Evolutionary conservation across 202 grass and related monocot species (phyloP).

Genomic region (Zizania palustris): DNA sequence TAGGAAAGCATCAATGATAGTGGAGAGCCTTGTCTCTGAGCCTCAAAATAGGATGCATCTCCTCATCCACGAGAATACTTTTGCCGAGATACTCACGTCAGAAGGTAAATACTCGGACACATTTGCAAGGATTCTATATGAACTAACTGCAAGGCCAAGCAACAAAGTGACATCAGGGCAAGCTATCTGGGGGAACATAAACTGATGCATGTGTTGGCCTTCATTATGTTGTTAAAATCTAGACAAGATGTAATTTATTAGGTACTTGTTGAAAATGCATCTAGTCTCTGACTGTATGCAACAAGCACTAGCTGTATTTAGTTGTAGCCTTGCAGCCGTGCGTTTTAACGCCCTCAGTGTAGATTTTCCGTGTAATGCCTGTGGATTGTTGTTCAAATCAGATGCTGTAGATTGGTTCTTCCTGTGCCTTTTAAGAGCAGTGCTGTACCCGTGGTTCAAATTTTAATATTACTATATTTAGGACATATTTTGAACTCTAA

Average conservation of each 20-base stretch:
- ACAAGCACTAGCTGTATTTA: constrained; percentile 31
- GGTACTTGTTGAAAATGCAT: constrained; percentile 21
- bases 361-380: too few relatives aligned
- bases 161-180: constrained; percentile 71
- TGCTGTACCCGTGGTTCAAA: too few relatives aligned
- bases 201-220: constrained; percentile 31
- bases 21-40: constrained; percentile 96
- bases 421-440: too few relatives aligned
- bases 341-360: not conserved
- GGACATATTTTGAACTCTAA: too few relatives aligned
- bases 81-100: constrained; percentile 82
- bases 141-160: constrained; percentile 83
- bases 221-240: constrained; percentile 24
- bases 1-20: constrained; percentile 92
- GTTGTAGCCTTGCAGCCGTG: not conserved
- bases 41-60: constrained; percentile 84
- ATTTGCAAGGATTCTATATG: constrained; percentile 85
- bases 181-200: constrained; percentile 96
- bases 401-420: too few relatives aligned
- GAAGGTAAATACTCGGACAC: constrained; percentile 87
- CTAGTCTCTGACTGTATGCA: constrained; percentile 34
- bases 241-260: constrained; percentile 29
- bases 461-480: too few relatives aligned
- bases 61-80: constrained; percentile 84
- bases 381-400: too few relatives aligned